phyloP scores from a whole-genome alignment of 2,329 filamentous ascomycete species.

The Knufia petricola region DNA sequence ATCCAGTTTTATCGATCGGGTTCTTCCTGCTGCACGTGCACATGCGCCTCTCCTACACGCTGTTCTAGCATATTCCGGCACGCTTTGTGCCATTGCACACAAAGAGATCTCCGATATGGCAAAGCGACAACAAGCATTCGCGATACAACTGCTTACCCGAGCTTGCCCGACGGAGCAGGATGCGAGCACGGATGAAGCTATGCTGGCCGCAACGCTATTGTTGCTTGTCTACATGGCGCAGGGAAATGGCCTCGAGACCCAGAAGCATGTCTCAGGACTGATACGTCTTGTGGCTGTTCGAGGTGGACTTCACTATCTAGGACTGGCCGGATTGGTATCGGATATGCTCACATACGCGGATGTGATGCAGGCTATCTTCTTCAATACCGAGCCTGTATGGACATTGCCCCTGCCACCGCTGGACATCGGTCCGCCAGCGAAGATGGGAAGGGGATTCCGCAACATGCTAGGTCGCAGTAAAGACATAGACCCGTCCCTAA shows the following conservation, averaged over 20 bases:
- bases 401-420: conserved; percentile 4
- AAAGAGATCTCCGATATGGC: neutral
- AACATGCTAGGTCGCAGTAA: neutral
- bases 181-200: conserved; percentile 7
- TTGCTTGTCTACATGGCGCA: conserved; percentile 10
- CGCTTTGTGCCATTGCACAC: conserved; percentile 5
- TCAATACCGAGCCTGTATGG: conserved; percentile 8
- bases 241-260: conserved; percentile 2
- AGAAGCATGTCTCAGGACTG: conserved; percentile 4
- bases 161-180: conserved; percentile 4
- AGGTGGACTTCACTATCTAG: conserved; percentile 9
- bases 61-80: conserved; percentile 6
- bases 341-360: conserved; percentile 6
- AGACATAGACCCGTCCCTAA: neutral
- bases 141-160: neutral
- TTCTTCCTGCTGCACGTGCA: conserved; percentile 1
- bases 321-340: conserved; percentile 5
- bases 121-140: conserved; percentile 1
- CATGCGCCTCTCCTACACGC: conserved; percentile 7
- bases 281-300: conserved; percentile 1
- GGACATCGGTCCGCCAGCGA: neutral
- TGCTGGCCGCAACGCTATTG: conserved; percentile 6
- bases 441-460: neutral
- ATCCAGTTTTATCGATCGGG: neutral
- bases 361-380: conserved; percentile 7